A percentile compares a stretch with the other conserved stretches of the same genome.
These are phyloP conservation scores for Pseudogymnoascus sp. DNA, from an alignment of 2,329 filamentous ascomycete genomes.

Conservation along the genomic window DNA sequence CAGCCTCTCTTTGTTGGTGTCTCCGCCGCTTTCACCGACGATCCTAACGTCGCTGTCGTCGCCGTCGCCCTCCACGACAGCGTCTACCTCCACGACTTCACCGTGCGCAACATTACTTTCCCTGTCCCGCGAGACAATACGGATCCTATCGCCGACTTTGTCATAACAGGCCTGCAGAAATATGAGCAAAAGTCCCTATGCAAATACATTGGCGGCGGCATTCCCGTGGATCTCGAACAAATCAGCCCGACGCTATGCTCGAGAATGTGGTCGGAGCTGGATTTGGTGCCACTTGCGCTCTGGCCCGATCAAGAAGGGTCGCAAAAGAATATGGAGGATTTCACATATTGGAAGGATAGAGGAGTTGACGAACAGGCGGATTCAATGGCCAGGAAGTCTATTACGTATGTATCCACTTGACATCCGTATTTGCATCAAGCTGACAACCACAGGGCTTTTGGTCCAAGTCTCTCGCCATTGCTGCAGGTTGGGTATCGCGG, in stretches of 20 bases:
- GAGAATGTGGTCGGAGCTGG: constrained; percentile 67
- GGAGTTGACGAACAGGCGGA: constrained; percentile 75
- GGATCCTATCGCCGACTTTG: constrained; percentile 50
- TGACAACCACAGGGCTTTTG: constrained; percentile 52
- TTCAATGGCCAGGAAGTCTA: constrained; percentile 71
- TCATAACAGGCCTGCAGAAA: constrained; percentile 47
- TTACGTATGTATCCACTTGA: constrained; percentile 47
- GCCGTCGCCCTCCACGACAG: constrained; percentile 67
- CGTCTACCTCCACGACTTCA: constrained; percentile 68
- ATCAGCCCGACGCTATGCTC: constrained; percentile 60
- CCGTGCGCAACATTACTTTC: constrained; percentile 49
- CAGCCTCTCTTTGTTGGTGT: constrained; percentile 57
- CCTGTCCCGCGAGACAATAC: constrained; percentile 34
- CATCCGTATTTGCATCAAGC: constrained; percentile 10
- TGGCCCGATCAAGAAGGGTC: constrained; percentile 35
- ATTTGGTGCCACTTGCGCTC: constrained; percentile 66
- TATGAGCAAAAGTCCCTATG: constrained; percentile 61
- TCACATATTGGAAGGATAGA: constrained; percentile 44
- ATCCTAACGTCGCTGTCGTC: constrained; percentile 45
- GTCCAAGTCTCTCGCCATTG: constrained; percentile 62
- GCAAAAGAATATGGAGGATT: constrained; percentile 28
- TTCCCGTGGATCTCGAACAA: constrained; percentile 52
- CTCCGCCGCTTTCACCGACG: constrained; percentile 45
- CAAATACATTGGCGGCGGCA: constrained; percentile 70
- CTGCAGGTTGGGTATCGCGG: constrained; percentile 54